phyloP scores from a whole-genome alignment of 179 eudicot genomes.

The Camellia oleifera region DNA sequence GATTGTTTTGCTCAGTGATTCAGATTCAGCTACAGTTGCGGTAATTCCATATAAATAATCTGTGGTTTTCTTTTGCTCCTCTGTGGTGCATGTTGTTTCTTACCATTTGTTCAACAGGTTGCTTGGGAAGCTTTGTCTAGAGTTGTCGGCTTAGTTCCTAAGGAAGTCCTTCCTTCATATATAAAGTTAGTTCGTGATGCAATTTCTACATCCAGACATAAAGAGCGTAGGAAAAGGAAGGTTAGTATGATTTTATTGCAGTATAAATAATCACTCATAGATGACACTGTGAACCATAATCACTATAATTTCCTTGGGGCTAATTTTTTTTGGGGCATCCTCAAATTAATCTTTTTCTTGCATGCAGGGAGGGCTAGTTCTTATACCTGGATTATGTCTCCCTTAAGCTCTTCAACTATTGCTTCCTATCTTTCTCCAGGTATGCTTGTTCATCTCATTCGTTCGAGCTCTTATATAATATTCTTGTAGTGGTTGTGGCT shows the following conservation, averaged over 20 bases:
- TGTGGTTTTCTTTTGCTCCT: conserved; percentile 5
- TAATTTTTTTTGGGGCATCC: too few species aligned
- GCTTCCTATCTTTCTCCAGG: conserved; percentile 96
- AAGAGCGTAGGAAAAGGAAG: too few species aligned
- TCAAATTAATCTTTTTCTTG: too few species aligned
- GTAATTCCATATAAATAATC: conserved; percentile 39
- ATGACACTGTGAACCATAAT: conserved; percentile 16
- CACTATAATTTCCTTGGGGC: background rate
- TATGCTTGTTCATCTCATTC: conserved; percentile 24
- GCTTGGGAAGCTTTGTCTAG: too few species aligned
- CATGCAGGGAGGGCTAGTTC: too few species aligned
- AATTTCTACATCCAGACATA: too few species aligned
- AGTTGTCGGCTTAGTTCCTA: too few species aligned
- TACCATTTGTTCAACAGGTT: conserved; percentile 43
- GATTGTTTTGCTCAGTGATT: conserved; percentile 35
- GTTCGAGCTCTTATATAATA: background rate
- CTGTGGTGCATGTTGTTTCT: conserved; percentile 11
- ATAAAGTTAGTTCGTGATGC: too few species aligned
- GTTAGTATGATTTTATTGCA: too few species aligned
- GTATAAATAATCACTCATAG: too few species aligned
- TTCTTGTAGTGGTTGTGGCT: background rate
- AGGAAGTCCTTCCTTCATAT: too few species aligned
- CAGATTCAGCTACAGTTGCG: conserved; percentile 71
- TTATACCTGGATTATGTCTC: conserved; percentile 46
- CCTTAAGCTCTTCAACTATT: conserved; percentile 95